Evolutionary conservation across 2,329 filamentous ascomycete species (phyloP).

Genomic region (Trichophyton simii): DNA sequence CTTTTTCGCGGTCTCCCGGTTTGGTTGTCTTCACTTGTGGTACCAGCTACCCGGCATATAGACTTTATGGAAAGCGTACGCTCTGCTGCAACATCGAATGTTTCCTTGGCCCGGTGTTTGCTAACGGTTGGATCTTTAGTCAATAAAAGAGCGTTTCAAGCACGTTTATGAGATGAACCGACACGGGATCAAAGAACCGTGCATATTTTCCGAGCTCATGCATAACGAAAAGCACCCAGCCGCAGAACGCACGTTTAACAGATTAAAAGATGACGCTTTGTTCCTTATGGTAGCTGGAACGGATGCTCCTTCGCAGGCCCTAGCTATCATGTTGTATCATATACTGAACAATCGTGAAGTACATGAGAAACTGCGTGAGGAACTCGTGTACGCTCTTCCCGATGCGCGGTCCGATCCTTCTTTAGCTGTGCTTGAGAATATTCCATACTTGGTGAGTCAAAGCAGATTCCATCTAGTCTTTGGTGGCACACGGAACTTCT

Average conservation of each 20-base stretch:
- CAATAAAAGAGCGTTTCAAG: not conserved
- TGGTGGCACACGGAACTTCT: not conserved
- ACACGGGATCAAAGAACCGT: not conserved
- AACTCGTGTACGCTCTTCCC: slow-evolving; percentile 17
- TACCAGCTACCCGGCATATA: not conserved
- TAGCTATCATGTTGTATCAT: slow-evolving; percentile 20
- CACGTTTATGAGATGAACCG: not conserved
- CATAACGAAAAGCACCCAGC: slow-evolving; percentile 12
- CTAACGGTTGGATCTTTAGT: not conserved
- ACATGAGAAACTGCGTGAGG: slow-evolving; percentile 14
- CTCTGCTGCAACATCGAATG: not conserved
- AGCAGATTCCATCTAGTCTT: not conserved
- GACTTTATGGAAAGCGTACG: not conserved
- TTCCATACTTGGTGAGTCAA: slow-evolving; percentile 1
- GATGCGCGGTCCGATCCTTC: not conserved
- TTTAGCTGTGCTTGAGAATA: not conserved
- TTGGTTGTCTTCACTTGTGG: not conserved
- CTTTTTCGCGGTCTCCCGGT: not conserved
- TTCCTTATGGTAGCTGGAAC: slow-evolving; percentile 20
- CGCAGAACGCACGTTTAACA: slow-evolving; percentile 14
- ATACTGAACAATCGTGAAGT: slow-evolving; percentile 17
- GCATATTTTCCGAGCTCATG: not conserved
- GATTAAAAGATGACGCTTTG: slow-evolving; percentile 19
- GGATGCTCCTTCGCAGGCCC: slow-evolving; percentile 18
- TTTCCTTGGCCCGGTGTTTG: too few species aligned